Evolutionary conservation across 2,329 filamentous ascomycete genomes (phyloP).

Genomic region (Hypoxylon sp.): DNA sequence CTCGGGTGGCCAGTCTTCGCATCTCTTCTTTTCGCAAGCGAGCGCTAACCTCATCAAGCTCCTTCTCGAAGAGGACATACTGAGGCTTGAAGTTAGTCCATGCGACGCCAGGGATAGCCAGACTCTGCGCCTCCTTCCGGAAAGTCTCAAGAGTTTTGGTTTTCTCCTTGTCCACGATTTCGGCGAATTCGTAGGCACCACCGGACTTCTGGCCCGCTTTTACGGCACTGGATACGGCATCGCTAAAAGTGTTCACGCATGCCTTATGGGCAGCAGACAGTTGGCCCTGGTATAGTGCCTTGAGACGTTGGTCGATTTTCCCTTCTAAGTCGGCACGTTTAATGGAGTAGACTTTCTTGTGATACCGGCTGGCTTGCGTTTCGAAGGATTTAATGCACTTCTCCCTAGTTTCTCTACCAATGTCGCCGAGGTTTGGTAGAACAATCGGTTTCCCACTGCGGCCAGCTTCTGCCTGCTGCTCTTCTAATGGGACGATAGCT

Average conservation of each 20-base stretch:
- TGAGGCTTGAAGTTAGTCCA: slow-evolving; percentile 93
- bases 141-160: slow-evolving; percentile 81
- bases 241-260: slow-evolving; percentile 86
- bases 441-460: slow-evolving; percentile 81
- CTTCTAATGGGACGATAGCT: slow-evolving; percentile 85
- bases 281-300: slow-evolving; percentile 90
- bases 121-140: slow-evolving; percentile 79
- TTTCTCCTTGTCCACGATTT: slow-evolving; percentile 90
- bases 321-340: slow-evolving; percentile 88
- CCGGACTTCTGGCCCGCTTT: slow-evolving; percentile 95
- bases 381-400: slow-evolving; percentile 89
- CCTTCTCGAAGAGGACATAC: slow-evolving; percentile 85
- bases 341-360: slow-evolving; percentile 92
- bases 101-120: slow-evolving; percentile 81
- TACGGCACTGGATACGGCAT: slow-evolving; percentile 87
- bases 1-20: slow-evolving; percentile 88
- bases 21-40: slow-evolving; percentile 95
- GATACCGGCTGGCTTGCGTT: slow-evolving; percentile 90
- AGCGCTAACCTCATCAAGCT: slow-evolving; percentile 89
- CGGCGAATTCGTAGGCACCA: slow-evolving; percentile 91
- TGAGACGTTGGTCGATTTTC: slow-evolving; percentile 91
- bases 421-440: slow-evolving; percentile 79
- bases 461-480: slow-evolving; percentile 82
- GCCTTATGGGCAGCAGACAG: slow-evolving; percentile 90
- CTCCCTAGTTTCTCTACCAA: slow-evolving; percentile 79